phyloP scores from a whole-genome alignment of 208 protist genomes.

The Strigomonas galati region DNA sequence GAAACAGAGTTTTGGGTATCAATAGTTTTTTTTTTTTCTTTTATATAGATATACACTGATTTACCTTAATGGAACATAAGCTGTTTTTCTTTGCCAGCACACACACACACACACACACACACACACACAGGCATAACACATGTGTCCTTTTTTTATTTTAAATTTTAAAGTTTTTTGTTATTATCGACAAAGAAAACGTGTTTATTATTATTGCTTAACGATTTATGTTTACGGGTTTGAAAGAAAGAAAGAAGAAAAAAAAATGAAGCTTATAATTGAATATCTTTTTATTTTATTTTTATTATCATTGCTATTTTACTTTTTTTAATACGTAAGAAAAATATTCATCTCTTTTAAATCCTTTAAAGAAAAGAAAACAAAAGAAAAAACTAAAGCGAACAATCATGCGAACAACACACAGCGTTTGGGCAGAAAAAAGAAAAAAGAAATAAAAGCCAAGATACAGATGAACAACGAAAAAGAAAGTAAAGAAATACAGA shows the following conservation, averaged over 20 bases:
- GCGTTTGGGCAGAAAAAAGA: neutral
- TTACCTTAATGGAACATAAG: too few relatives aligned
- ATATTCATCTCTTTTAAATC: slow-evolving; percentile 2
- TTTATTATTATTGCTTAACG: too few relatives aligned
- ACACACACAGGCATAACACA: too few relatives aligned
- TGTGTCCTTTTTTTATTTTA: too few relatives aligned
- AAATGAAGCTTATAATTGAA: slow-evolving; percentile 5
- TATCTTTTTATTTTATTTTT: slow-evolving; percentile 4
- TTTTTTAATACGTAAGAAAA: neutral
- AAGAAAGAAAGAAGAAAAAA: slow-evolving; percentile 11
- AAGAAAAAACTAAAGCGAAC: neutral
- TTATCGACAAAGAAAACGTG: too few relatives aligned
- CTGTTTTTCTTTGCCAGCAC: too few relatives aligned
- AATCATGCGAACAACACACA: neutral
- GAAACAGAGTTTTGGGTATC: too few relatives aligned
- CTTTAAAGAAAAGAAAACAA: slow-evolving; percentile 10
- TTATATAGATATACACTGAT: too few relatives aligned
- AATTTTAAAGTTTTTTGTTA: neutral
- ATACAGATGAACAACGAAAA: slow-evolving; percentile 1
- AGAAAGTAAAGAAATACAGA: slow-evolving; percentile 7
- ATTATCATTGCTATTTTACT: neutral
- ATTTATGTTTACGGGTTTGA: neutral
- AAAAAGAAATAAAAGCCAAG: slow-evolving; percentile 4
- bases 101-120: too few relatives aligned
- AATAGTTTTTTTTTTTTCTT: too few relatives aligned